phyloP scores from a whole-genome alignment of 805 yeast species.

The Saccharomycopsis sp. region DNA sequence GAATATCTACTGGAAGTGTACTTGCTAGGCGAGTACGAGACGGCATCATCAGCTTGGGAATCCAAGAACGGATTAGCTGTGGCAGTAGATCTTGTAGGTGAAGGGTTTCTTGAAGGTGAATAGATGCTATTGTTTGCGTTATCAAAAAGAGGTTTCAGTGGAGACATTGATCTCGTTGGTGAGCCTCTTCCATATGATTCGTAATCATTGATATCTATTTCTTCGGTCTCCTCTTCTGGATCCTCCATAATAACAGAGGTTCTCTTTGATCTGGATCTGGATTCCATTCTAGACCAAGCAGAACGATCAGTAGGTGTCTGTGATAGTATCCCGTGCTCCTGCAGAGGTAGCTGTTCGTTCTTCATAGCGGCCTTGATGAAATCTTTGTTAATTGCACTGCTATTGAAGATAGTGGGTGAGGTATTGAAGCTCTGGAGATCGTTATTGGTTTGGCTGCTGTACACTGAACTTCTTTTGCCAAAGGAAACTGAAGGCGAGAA shows the following conservation, averaged over 20 bases:
- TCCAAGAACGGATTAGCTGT: background rate
- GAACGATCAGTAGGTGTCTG: constrained; percentile 51
- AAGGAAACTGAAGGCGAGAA: constrained; percentile 41
- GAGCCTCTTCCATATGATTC: constrained; percentile 18
- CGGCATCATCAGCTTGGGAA: background rate
- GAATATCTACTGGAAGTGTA: constrained; percentile 1
- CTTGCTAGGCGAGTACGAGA: background rate
- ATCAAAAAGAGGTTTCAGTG: constrained; percentile 61
- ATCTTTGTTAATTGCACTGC: constrained; percentile 35
- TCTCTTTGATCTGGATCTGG: constrained; percentile 57
- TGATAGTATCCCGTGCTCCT: constrained; percentile 24
- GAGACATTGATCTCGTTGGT: constrained; percentile 33
- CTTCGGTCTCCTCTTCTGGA: constrained; percentile 34
- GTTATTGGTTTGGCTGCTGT: constrained; percentile 10
- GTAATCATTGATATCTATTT: constrained; percentile 23
- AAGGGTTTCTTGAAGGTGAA: background rate
- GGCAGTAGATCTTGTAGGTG: background rate
- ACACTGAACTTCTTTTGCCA: constrained; percentile 27
- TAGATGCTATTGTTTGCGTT: background rate
- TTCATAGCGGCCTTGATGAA: constrained; percentile 32
- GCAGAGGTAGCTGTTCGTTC: constrained; percentile 28
- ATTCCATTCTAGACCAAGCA: constrained; percentile 59
- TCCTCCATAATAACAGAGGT: constrained; percentile 44
- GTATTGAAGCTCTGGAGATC: constrained; percentile 25
- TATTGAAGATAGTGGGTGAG: constrained; percentile 36